Evolutionary conservation across 306 rosid species (phyloP), one percentile per base, ranked within the genome.

Genomic region (Cicer yamashitae): DNA sequence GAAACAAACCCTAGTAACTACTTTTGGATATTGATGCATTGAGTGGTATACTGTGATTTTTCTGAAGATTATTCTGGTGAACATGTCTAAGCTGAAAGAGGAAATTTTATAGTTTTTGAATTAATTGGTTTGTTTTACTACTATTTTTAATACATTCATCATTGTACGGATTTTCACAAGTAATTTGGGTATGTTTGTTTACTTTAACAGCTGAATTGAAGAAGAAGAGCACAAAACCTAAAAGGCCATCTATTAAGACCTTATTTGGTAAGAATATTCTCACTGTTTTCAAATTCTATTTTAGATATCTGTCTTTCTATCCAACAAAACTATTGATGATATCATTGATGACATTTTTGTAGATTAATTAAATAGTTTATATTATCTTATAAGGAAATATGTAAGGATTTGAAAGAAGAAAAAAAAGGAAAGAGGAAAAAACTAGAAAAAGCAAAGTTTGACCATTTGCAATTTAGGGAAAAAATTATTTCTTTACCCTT

Each of bases 171-270:
- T 37, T 37, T 64, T 80, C 45, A 17, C 75, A 58, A 44, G 58
- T 62, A 51, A 73, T 63, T 44, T 51, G 22, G 30, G 22, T 54
- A 7, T 76, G 73, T 69, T 37, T 76, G 71, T 69, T 37, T 81
- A 50, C 64, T 57, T 58, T 30, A 37, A 78, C 96, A 93, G 97
- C 92, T 66, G 96, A 91, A 66, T 78, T 93, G 82, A 93, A 84
- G 93, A 91, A 93, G 86, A 93, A 91, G 84, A 87, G 80, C 82
- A 63, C 91, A 45, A 91, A 91, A 80, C 56, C 86, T 48, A 91
- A 89, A 84, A 89, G 98, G 77, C 98, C 98, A 8, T 91, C 98
- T 72, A 91, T 93, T 82, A 93, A 85, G 83, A 71, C 89, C 71
- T 87, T 93, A 70, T 91, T 93, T 71, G 98, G 99, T 96, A 86